Evolutionary conservation across 257 asterid genomes (phyloP).

Genomic region (Linderniella brevidens): DNA sequence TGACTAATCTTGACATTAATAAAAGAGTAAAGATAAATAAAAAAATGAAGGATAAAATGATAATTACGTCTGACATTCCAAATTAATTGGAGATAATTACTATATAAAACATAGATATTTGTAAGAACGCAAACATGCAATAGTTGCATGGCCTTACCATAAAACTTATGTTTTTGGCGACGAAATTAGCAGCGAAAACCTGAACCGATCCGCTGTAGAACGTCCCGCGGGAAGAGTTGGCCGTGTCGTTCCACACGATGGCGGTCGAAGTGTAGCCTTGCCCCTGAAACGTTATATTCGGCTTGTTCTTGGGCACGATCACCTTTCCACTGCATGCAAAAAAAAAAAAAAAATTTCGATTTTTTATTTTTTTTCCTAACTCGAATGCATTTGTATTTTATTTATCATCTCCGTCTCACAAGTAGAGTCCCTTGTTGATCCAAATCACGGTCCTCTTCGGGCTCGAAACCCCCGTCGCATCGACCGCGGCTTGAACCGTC

Average conservation of each 20-base stretch:
- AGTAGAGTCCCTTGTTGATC: conserved; percentile 72
- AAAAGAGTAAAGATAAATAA: neutral
- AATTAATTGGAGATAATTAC: too few relatives aligned
- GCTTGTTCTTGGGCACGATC: conserved; percentile 43
- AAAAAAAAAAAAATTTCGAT: neutral
- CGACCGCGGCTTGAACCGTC: conserved; percentile 76
- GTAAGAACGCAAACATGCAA: neutral
- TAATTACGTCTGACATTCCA: too few relatives aligned
- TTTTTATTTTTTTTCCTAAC: neutral
- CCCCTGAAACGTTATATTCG: conserved; percentile 83
- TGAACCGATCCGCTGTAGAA: conserved; percentile 82
- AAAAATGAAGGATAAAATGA: too few relatives aligned
- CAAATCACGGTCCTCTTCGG: conserved; percentile 46
- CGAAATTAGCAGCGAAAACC: conserved; percentile 62
- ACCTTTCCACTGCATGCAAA: conserved; percentile 52
- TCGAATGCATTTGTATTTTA: neutral
- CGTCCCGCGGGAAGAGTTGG: conserved; percentile 71
- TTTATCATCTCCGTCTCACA: conserved; percentile 26
- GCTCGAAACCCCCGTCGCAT: conserved; percentile 44
- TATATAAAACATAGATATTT: too few relatives aligned
- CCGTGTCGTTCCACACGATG: conserved; percentile 80
- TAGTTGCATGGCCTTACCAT: conserved; percentile 28
- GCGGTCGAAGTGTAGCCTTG: conserved; percentile 87
- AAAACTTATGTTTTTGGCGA: conserved; percentile 80
- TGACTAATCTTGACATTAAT: too few relatives aligned